Conservation (phyloP, 345 rosid genomes). For the Bruguiera gymnorhiza region DNA sequence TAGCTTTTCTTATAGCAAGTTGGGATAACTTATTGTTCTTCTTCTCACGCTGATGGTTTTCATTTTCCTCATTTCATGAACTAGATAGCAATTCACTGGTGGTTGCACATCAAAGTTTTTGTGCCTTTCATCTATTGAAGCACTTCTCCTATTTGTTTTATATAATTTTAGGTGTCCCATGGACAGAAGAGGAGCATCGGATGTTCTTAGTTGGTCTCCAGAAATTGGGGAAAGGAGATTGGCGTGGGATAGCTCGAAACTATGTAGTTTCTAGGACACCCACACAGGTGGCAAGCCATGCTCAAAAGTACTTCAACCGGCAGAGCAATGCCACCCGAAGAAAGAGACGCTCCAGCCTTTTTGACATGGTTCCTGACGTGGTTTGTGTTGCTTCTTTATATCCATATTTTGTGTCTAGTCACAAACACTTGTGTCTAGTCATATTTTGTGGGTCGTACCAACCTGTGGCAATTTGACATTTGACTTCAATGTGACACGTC, state of each 20-base stretch:
- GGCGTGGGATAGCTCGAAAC: constrained; percentile 94
- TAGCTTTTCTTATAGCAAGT: too few species aligned
- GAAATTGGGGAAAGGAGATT: constrained; percentile 92
- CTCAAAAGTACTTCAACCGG: constrained; percentile 91
- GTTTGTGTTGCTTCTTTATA: constrained; percentile 36
- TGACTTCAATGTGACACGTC: not conserved
- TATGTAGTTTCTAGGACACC: constrained; percentile 87
- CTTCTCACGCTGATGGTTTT: too few species aligned
- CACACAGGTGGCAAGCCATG: constrained; percentile 99
- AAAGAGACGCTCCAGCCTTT: constrained; percentile 97
- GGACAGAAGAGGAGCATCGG: constrained; percentile 98
- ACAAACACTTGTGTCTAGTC: not conserved
- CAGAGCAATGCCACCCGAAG: constrained; percentile 65
- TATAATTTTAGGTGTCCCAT: constrained; percentile 60
- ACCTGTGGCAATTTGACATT: not conserved
- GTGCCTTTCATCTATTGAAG: not conserved
- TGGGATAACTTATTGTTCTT: too few species aligned
- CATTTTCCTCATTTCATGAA: too few species aligned
- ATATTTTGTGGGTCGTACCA: not conserved
- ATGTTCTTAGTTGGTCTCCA: constrained; percentile 83
- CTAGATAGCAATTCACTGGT: not conserved
- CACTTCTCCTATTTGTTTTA: not conserved
- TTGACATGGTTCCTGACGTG: constrained; percentile 86
- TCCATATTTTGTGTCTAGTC: not conserved
- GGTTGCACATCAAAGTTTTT: not conserved